Percentiles rank a stretch among this genome's conserved stretches.
Evolutionary conservation across 169 alveolate species (phyloP).

Genomic region (Cryptosporidium tyzzeri): DNA sequence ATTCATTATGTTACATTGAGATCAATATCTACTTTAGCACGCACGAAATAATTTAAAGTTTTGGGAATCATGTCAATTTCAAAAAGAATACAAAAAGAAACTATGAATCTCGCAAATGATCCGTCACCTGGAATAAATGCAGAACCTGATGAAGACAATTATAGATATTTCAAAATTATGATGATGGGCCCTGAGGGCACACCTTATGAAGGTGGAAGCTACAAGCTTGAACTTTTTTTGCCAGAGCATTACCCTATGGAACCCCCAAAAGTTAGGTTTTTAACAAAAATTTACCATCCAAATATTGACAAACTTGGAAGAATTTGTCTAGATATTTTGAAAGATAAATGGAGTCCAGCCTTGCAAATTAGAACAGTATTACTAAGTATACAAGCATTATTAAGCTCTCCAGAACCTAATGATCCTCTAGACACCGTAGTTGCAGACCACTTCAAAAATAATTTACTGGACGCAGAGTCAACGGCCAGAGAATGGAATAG

Average conservation of each 20-base stretch:
- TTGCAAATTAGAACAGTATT: constrained; percentile 97
- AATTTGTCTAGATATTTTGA: constrained; percentile 97
- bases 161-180: constrained; percentile 94
- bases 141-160: constrained; percentile 92
- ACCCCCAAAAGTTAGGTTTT: constrained; percentile 97
- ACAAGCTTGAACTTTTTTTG: constrained; percentile 94
- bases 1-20: not conserved
- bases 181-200: constrained; percentile 97
- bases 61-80: constrained; percentile 82
- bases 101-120: constrained; percentile 87
- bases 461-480: constrained; percentile 91
- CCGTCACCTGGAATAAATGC: constrained; percentile 96
- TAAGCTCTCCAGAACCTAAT: constrained; percentile 98
- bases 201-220: constrained; percentile 98
- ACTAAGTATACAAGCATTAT: constrained; percentile 95
- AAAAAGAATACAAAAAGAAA: constrained; percentile 87
- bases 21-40: not conserved
- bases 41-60: not conserved
- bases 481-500: constrained; percentile 92
- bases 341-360: constrained; percentile 99
- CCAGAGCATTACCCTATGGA: constrained; percentile 99
- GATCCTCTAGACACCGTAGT: constrained; percentile 97
- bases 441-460: constrained; percentile 95
- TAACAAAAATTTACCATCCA: constrained; percentile 98
- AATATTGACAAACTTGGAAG: constrained; percentile 98